Conservation (phyloP, 2,329 filamentous ascomycete genomes). For the Rhynchosporium secalis region DNA sequence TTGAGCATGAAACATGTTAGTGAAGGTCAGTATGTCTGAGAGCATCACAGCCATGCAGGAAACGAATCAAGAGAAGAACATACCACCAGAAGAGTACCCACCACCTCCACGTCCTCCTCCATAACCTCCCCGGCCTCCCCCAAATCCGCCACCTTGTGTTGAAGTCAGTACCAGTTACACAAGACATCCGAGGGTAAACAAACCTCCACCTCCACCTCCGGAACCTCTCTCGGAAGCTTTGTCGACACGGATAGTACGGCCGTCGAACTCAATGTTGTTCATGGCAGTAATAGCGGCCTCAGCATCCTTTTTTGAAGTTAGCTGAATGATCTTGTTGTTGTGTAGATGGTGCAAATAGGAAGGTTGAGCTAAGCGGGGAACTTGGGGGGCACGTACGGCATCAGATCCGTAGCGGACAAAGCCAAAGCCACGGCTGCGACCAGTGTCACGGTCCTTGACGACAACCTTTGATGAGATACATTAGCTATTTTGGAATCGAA, state of each 20-base stretch:
- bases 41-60: too few species aligned
- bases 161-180: background rate
- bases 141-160: conserved; percentile 41
- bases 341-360: too few species aligned
- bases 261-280: conserved; percentile 96
- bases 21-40: background rate
- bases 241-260: conserved; percentile 91
- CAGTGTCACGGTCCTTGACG: conserved; percentile 95
- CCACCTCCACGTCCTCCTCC: conserved; percentile 45
- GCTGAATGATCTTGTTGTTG: too few species aligned
- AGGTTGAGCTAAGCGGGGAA: too few species aligned
- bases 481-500: conserved; percentile 20
- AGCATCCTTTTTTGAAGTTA: conserved; percentile 49
- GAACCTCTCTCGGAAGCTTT: conserved; percentile 74
- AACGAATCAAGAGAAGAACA: background rate
- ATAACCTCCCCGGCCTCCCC: conserved; percentile 38
- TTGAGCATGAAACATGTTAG: background rate
- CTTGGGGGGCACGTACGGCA: conserved; percentile 41
- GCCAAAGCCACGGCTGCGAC: conserved; percentile 94
- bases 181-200: background rate
- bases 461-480: conserved; percentile 66
- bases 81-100: conserved; percentile 26
- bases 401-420: conserved; percentile 88
- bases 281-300: conserved; percentile 74
- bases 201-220: conserved; percentile 44